Percentiles rank a stretch among this genome's conserved stretches.
Evolutionary conservation across 2,329 filamentous ascomycete genomes (phyloP).

Genomic region (Apiospora saccharicola): DNA sequence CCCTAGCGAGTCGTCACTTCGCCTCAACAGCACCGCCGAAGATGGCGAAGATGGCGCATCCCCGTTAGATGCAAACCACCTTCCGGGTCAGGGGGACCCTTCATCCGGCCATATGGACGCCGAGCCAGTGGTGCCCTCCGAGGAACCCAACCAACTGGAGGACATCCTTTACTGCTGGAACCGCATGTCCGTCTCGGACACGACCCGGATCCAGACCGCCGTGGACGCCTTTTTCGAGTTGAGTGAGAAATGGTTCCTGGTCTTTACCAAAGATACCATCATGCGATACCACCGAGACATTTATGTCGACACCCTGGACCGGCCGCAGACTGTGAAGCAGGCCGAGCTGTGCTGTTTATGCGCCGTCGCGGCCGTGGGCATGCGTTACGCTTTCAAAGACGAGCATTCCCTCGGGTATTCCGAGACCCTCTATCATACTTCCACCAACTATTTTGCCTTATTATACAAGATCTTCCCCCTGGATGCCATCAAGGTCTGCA

Average conservation of each 20-base stretch:
- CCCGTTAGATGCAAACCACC: background rate
- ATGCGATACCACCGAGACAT: background rate
- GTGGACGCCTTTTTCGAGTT: background rate
- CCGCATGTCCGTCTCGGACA: background rate
- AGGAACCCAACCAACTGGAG: background rate
- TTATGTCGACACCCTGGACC: background rate
- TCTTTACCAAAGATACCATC: background rate
- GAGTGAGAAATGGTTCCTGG: background rate
- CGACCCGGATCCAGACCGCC: background rate
- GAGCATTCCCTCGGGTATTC: background rate
- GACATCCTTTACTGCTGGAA: background rate
- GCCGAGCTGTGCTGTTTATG: background rate
- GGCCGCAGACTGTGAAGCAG: background rate
- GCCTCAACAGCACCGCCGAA: background rate
- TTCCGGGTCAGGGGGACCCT: background rate
- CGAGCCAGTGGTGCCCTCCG: background rate
- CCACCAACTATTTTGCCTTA: background rate
- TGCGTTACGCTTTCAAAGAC: background rate
- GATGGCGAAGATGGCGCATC: background rate
- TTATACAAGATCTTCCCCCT: background rate
- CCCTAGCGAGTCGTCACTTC: background rate
- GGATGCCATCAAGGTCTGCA: conserved; percentile 8
- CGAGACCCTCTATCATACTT: background rate
- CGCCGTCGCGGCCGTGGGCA: background rate
- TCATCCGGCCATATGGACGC: background rate